Percentiles rank a stretch among this genome's conserved stretches.
phyloP scores from a whole-genome alignment of 2,329 filamentous ascomycete genomes.

The Clonostachys chloroleuca region DNA sequence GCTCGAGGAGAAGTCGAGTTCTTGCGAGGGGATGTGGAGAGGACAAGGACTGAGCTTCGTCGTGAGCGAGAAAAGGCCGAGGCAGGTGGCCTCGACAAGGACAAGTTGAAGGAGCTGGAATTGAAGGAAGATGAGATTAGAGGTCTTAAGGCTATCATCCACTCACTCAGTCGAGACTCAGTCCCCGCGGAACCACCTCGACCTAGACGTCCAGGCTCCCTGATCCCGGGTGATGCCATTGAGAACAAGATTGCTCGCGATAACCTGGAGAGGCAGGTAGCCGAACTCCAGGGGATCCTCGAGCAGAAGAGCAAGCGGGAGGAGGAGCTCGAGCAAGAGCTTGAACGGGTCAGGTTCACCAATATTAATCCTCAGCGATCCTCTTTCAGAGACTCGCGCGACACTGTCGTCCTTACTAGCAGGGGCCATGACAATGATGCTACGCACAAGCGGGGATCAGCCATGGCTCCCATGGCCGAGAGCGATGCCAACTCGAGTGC shows the following conservation, averaged over 20 bases:
- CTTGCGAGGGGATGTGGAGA: conserved; percentile 87
- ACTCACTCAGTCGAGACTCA: conserved; percentile 81
- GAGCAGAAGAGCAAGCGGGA: conserved; percentile 72
- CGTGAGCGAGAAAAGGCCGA: conserved; percentile 78
- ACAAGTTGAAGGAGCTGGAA: conserved; percentile 68
- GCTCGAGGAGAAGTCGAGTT: conserved; percentile 96
- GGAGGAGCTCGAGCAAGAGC: conserved; percentile 80
- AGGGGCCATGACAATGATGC: conserved; percentile 42
- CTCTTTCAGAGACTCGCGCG: conserved; percentile 62
- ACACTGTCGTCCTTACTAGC: conserved; percentile 53
- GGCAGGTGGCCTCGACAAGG: conserved; percentile 23
- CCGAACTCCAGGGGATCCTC: conserved; percentile 69
- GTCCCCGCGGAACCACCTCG: conserved; percentile 29
- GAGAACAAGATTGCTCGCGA: conserved; percentile 38
- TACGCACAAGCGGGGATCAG: conserved; percentile 42
- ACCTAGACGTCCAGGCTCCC: conserved; percentile 16
- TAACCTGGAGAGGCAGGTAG: conserved; percentile 74
- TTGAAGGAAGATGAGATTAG: conserved; percentile 97
- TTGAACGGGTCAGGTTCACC: conserved; percentile 59
- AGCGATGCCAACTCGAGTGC: conserved; percentile 65
- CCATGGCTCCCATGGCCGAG: conserved; percentile 66
- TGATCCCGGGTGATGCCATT: conserved; percentile 21
- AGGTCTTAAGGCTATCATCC: conserved; percentile 95
- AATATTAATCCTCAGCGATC: conserved; percentile 37
- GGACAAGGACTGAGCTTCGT: conserved; percentile 81